phyloP scores from a whole-genome alignment of 192 early-diverging fungal species.

The Mortierella antarctica region DNA sequence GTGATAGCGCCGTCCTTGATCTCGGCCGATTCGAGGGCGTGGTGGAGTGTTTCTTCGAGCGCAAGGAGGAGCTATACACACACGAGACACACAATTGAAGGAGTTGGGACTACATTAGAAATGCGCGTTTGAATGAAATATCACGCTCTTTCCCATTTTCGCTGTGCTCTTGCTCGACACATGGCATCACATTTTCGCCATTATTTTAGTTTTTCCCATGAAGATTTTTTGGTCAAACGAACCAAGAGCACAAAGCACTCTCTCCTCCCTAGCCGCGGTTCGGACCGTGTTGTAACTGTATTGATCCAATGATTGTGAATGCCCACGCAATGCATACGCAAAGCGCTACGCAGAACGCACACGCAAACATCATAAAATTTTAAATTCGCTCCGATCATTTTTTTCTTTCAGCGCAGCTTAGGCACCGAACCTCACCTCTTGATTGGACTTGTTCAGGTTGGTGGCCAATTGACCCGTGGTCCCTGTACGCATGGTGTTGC shows the following conservation, averaged over 20 bases:
- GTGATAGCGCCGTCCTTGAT: conserved; percentile 39
- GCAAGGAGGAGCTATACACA: conserved; percentile 56
- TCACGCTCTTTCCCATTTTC: neutral
- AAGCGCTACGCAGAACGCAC: neutral
- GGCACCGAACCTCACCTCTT: conserved; percentile 47
- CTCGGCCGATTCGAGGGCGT: conserved; percentile 36
- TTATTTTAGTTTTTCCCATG: neutral
- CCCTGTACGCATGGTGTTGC: conserved; percentile 60
- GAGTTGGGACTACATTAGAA: neutral
- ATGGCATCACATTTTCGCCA: conserved; percentile 4
- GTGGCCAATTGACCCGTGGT: conserved; percentile 42
- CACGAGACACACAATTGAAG: neutral
- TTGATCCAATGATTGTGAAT: neutral
- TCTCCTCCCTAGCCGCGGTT: neutral
- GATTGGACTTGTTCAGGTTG: conserved; percentile 54
- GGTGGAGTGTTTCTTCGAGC: conserved; percentile 55
- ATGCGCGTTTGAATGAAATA: neutral
- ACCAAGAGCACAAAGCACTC: neutral
- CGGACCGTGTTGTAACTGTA: neutral
- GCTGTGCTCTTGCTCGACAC: neutral
- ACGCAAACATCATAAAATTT: neutral
- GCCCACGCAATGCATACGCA: conserved; percentile 1
- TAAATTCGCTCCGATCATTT: conserved; percentile 1
- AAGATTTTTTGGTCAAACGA: neutral
- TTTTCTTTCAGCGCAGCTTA: neutral